Conservation (phyloP, 306 rosid genomes). For the Ochetophila trinervis region DNA sequence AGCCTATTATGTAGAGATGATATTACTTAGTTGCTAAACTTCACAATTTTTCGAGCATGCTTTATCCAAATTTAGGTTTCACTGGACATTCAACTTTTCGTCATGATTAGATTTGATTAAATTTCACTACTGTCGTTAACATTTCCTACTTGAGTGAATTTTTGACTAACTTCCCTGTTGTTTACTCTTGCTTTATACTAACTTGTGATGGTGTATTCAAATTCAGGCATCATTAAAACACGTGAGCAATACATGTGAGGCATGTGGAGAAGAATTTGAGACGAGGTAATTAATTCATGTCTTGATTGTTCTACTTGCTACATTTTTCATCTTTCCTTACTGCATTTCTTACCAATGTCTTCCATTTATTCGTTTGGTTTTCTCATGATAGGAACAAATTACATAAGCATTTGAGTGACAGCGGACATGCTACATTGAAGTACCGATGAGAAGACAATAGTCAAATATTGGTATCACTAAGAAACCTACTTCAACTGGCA, state of each 20-base stretch:
- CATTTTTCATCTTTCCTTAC: not conserved
- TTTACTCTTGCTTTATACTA: slow-evolving; percentile 10
- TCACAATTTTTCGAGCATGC: not conserved
- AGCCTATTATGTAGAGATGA: no score
- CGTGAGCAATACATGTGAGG: slow-evolving; percentile 51
- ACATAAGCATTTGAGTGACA: slow-evolving; percentile 72
- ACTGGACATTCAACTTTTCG: not conserved
- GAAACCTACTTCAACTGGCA: not conserved
- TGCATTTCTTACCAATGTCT: not conserved
- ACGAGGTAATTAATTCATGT: slow-evolving; percentile 52
- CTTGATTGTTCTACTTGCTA: not conserved
- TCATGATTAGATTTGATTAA: not conserved
- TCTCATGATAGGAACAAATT: slow-evolving; percentile 62
- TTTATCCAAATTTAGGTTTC: not conserved
- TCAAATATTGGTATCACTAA: not conserved
- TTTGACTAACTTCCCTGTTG: not conserved
- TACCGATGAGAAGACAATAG: slow-evolving; percentile 32
- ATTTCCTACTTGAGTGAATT: not conserved
- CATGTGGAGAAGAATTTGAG: slow-evolving; percentile 84
- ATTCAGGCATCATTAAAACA: slow-evolving; percentile 53
- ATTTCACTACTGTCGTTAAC: not conserved
- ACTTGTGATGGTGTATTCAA: slow-evolving; percentile 15
- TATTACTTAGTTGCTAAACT: not conserved
- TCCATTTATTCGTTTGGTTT: slow-evolving; percentile 17
- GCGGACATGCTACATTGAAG: slow-evolving; percentile 75